phyloP scores from a whole-genome alignment of 2,329 filamentous ascomycete species.

The Botrytis galanthina region DNA sequence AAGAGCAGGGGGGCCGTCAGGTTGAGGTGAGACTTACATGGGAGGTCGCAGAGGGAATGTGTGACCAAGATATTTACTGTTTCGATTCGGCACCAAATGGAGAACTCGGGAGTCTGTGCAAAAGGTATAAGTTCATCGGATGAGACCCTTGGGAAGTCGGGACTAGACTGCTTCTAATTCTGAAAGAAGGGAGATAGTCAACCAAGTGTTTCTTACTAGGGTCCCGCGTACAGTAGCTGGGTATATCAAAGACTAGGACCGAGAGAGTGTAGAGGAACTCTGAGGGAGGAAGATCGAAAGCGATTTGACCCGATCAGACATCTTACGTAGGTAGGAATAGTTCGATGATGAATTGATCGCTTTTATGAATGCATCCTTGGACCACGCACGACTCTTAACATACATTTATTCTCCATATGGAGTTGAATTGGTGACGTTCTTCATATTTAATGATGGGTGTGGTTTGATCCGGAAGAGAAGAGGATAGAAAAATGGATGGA shows the following conservation, averaged over 20 bases:
- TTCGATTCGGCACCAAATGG: constrained; percentile 8
- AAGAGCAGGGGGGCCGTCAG: neutral
- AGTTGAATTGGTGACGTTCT: neutral
- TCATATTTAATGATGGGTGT: neutral
- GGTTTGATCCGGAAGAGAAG: neutral
- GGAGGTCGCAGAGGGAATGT: neutral
- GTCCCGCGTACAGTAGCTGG: neutral
- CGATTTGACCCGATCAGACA: neutral
- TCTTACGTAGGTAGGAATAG: neutral
- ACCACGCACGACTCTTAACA: neutral
- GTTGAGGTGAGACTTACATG: neutral
- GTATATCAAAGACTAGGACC: neutral
- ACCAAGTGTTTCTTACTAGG: neutral
- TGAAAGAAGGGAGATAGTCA: neutral
- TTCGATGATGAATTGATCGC: neutral
- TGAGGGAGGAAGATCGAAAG: neutral
- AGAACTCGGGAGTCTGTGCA: constrained; percentile 12
- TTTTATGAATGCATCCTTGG: neutral
- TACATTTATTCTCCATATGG: neutral
- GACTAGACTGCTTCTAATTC: neutral
- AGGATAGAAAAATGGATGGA: neutral
- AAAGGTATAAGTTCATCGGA: neutral
- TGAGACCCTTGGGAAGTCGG: neutral
- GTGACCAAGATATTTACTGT: neutral
- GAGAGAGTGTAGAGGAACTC: neutral